phyloP scores from a whole-genome alignment of 1,284 basidiomycete genomes.

The Ustilago tritici region DNA sequence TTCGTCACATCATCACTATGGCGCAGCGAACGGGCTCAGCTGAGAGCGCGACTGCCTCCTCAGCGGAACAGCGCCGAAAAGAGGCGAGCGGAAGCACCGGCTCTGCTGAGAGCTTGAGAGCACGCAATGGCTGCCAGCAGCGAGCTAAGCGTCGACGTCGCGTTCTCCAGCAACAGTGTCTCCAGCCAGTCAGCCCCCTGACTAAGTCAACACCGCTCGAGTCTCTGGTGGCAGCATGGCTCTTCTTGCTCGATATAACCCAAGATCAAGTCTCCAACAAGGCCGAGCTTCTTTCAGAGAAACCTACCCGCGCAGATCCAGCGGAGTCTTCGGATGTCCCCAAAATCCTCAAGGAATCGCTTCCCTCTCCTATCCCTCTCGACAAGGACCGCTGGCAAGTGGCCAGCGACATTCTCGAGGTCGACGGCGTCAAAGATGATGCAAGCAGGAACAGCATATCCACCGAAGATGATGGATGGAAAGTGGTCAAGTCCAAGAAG shows the following conservation, averaged over 20 bases:
- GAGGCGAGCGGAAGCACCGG: not conserved
- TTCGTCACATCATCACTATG: not conserved
- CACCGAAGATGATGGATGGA: constrained; percentile 27
- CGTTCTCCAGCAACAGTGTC: constrained; percentile 21
- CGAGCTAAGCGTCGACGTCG: constrained; percentile 3
- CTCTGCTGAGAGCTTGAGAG: not conserved
- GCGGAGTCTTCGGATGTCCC: not conserved
- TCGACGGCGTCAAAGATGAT: too few species aligned
- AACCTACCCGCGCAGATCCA: not conserved
- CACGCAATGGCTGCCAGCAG: not conserved
- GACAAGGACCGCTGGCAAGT: constrained; percentile 55
- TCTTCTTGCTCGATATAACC: constrained; percentile 20
- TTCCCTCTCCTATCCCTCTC: constrained; percentile 18
- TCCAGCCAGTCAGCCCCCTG: constrained; percentile 9
- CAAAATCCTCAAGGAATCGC: constrained; percentile 1
- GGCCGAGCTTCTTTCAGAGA: not conserved
- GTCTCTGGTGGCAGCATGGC: constrained; percentile 19
- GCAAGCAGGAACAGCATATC: not conserved
- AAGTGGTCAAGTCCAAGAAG: constrained; percentile 39
- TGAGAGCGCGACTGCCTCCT: not conserved
- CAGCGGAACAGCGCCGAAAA: not conserved
- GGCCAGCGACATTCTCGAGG: constrained; percentile 7
- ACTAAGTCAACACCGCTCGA: not conserved
- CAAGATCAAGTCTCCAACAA: not conserved
- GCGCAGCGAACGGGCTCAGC: not conserved